Percentiles rank a stretch among this genome's conserved stretches.
phyloP scores from a whole-genome alignment of 2,329 filamentous ascomycete species.

The Cytospora chrysosperma region DNA sequence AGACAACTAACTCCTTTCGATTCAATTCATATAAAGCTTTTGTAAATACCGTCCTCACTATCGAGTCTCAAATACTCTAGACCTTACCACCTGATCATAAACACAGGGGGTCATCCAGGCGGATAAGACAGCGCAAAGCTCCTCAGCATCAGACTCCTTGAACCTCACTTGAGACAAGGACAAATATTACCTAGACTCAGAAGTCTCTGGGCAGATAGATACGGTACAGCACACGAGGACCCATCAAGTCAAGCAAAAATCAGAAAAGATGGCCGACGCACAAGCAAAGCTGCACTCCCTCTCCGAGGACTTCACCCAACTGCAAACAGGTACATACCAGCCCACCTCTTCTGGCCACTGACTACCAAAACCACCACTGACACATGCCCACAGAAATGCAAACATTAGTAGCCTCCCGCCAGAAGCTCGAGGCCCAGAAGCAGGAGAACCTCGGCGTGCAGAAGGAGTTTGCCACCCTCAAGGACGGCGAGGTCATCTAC shows the following conservation, averaged over 20 bases:
- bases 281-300: conserved; percentile 79
- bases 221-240: not conserved
- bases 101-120: not conserved
- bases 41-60: not conserved
- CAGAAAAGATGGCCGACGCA: conserved; percentile 67
- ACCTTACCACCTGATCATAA: not conserved
- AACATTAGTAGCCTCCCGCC: conserved; percentile 70
- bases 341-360: not conserved
- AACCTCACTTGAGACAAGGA: no score
- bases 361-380: not conserved
- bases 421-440: conserved; percentile 90
- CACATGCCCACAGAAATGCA: conserved; percentile 65
- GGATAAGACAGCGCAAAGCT: not conserved
- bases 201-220: no score
- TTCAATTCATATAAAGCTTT: not conserved
- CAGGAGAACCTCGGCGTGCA: conserved; percentile 90
- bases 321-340: conserved; percentile 69
- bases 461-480: conserved; percentile 80
- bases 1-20: not conserved
- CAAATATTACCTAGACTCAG: not conserved
- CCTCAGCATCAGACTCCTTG: not conserved
- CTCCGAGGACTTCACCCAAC: conserved; percentile 81
- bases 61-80: not conserved
- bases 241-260: not conserved
- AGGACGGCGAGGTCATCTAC: conserved; percentile 86